Base-by-base conservation (phyloP, 2,329 filamentous ascomycete species). In the Fusarium scirpi region DNA sequence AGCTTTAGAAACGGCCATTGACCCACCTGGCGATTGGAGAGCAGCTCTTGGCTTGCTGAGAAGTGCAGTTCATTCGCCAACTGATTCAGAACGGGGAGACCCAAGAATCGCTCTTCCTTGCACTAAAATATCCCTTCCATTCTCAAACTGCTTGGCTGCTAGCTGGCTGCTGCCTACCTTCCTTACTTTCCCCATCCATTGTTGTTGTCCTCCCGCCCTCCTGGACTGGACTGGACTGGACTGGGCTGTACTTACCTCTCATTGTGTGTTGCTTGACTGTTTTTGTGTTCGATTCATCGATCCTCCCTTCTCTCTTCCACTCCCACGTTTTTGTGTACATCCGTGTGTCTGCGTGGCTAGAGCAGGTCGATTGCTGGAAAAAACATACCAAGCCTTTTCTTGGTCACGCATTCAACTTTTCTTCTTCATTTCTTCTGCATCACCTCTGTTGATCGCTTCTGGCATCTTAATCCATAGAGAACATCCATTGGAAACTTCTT, bases 261-360 rank as follows among this genome's bases (percentile, higher is more conserved):
- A 38, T n/a, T 41, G 24, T 53, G 20, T 27, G 30, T 25, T 38
- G 24, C 40, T 47, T 16, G 24, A 13, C 22, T 58, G 54, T 40
- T 58, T 49, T 65, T 32, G 32, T 45, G 53, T 59, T 40, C 41
- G 57, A 51, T 56, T 45, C 41, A 25, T 63, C 46, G 24, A 59
- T 62, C 60, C 47, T 65, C 61, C 61, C 56, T 62, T 52, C 52
- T 29, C 32, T 64, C 51, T 60, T 58, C 27, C 47, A 66, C 43
- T 68, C 29, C 58, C 34, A 67, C 52, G 60, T 69, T 67, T 66
- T 67, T 38, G 51, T 62, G 51, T 65, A 60, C 45, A 54, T 62
- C 34, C n/a, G 57, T 61, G 32, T 38, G 34, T 38, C 16, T 51
- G 29, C 46, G 40, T 46, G 34, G n/a, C 41, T 48, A 27, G 24